Percentiles rank a stretch among this genome's conserved stretches.
phyloP scores from a whole-genome alignment of 1,139 yeast genomes.

The Kurtzmaniella natalensis region DNA sequence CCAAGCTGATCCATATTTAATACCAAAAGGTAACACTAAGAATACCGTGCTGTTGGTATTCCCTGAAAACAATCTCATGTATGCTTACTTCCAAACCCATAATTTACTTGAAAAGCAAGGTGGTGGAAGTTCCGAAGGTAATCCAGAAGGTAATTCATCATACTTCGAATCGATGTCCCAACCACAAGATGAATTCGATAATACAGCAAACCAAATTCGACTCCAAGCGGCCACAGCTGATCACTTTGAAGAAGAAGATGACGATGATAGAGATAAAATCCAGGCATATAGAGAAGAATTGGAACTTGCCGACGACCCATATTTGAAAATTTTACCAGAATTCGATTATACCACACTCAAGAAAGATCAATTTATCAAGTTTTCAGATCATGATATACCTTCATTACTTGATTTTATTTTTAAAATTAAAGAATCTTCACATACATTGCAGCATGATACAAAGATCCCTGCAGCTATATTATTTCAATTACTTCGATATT shows the following conservation, averaged over 20 bases:
- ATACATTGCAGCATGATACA: conserved; percentile 46
- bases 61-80: conserved; percentile 28
- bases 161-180: conserved; percentile 15
- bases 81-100: conserved; percentile 37
- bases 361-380: conserved; percentile 49
- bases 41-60: conserved; percentile 31
- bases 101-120: conserved; percentile 30
- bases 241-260: conserved; percentile 11
- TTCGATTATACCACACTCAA: conserved; percentile 46
- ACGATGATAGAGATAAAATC: conserved; percentile 20
- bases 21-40: conserved; percentile 23
- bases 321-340: conserved; percentile 25
- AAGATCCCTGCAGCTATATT: conserved; percentile 65
- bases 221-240: conserved; percentile 43
- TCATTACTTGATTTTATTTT: conserved; percentile 54
- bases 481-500: conserved; percentile 63
- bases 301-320: conserved; percentile 26
- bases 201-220: conserved; percentile 39
- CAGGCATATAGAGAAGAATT: conserved; percentile 27
- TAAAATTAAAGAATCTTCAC: conserved; percentile 25
- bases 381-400: conserved; percentile 66
- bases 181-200: conserved; percentile 35
- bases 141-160: no score
- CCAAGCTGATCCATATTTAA: conserved; percentile 39
- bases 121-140: conserved; percentile 14